These are phyloP conservation scores for Capsicum baccatum DNA, from an alignment of 257 asterid genomes.

Conservation along the genomic window DNA sequence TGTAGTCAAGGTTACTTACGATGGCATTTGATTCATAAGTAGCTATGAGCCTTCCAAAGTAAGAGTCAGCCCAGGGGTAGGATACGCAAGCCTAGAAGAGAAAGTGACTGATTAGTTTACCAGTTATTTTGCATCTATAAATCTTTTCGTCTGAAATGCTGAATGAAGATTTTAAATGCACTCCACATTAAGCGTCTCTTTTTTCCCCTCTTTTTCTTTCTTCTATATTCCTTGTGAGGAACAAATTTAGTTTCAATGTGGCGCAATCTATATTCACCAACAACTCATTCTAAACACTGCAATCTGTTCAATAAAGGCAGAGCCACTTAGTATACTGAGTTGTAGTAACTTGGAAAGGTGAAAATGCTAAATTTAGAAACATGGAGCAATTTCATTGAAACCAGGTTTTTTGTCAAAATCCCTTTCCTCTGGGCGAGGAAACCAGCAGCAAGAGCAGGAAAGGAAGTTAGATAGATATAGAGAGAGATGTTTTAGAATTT, in stretches of 20 bases:
- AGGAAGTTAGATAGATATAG: not conserved
- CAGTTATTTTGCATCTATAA: conserved; percentile 2
- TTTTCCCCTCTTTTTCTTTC: not conserved
- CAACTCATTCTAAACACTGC: not conserved
- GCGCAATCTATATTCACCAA: conserved; percentile 14
- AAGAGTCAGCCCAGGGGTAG: conserved; percentile 56
- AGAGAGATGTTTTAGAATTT: too few species aligned
- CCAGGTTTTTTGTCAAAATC: not conserved
- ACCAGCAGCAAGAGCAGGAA: not conserved
- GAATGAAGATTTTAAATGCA: not conserved
- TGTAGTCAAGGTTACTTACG: conserved; percentile 44
- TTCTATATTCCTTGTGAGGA: not conserved
- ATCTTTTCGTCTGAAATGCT: not conserved
- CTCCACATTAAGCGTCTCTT: not conserved
- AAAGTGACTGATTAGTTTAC: conserved; percentile 16
- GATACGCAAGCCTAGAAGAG: conserved; percentile 57
- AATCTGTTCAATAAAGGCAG: not conserved
- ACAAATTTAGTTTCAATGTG: conserved; percentile 1
- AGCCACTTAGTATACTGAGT: not conserved
- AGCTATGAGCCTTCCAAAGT: conserved; percentile 51
- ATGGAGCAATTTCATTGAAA: conserved; percentile 4
- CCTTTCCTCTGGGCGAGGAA: not conserved
- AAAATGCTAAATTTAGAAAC: not conserved
- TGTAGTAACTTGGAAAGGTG: not conserved
- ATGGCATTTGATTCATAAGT: conserved; percentile 58